A percentile compares a stretch with the other conserved stretches of the same genome.
Evolutionary conservation across 768 basidiomycete species (phyloP).

Genomic region (Mycena kentingensis): DNA sequence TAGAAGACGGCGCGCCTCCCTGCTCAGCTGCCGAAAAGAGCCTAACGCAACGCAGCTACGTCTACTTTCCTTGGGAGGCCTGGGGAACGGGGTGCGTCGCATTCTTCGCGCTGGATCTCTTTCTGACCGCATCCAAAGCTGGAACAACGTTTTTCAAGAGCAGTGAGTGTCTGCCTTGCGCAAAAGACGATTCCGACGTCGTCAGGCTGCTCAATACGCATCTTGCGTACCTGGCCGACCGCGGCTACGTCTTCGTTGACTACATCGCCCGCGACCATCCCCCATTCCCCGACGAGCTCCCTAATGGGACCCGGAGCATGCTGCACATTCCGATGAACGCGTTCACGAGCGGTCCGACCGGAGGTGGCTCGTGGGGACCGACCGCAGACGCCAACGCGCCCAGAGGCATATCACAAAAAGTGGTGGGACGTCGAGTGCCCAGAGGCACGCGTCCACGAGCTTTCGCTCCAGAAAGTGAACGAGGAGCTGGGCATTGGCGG

Average conservation of each 20-base stretch:
- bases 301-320: conserved; percentile 1
- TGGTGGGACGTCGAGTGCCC: conserved; percentile 16
- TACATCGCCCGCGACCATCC: conserved; percentile 14
- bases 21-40: not conserved
- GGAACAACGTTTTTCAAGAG: conserved; percentile 19
- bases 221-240: conserved; percentile 16
- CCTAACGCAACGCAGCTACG: conserved; percentile 5
- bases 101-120: not conserved
- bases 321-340: conserved; percentile 21
- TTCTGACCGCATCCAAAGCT: not conserved
- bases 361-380: conserved; percentile 9
- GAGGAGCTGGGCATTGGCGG: conserved; percentile 1
- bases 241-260: conserved; percentile 20
- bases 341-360: conserved; percentile 15
- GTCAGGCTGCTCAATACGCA: conserved; percentile 18
- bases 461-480: not conserved
- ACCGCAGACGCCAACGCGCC: not conserved
- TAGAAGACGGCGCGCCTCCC: conserved; percentile 1
- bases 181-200: not conserved
- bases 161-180: not conserved
- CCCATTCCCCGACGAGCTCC: conserved; percentile 12
- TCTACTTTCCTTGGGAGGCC: conserved; percentile 12
- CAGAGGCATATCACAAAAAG: conserved; percentile 1
- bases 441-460: not conserved
- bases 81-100: conserved; percentile 8